Base-by-base conservation (phyloP, 441 rosid genomes). In the Metrosideros polymorpha region DNA sequence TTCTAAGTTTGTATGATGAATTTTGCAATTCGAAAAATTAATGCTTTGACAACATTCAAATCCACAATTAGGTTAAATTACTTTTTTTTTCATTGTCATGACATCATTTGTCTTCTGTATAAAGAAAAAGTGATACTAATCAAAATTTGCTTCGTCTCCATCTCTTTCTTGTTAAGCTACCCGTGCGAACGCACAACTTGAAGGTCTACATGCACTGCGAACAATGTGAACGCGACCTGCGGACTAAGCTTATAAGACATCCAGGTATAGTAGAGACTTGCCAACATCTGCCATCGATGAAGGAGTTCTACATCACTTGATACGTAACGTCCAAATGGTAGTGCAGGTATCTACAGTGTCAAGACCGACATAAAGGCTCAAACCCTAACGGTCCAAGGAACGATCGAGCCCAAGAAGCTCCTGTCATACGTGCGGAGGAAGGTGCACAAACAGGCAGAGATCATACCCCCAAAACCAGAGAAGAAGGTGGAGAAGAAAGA, bases 131-230 rank as follows among this genome's bases (percentile, higher is more conserved):
- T 18, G 56, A 85, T 29, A n/a, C 82, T 55, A 19, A 66, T 57
- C 22, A 12, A 49, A 19, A 39, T 63, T 18, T 83, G 75, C n/a
- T 43, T 32, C 14, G 59, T 19, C 42, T 29, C 50, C 14, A 51
- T 19, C 42, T 29, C 50, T 59, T 86, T 25, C 83, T 82, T 85
- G 82, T 47, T 45, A 89, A 94, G 96, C 85, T 88, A 85, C 90
- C 85, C 53, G 57, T 91, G 43, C 92, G 90, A 61, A 92, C 95
- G 27, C 93, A 91, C 63, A 13, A 92, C 22, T 47, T 94, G 63
- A 95, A 94, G 87, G 94, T 94, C 87, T 91, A 93, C 88, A 89
- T 96, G 91, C 98, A 96, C 85, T 96, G 99, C 59, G 89, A 89
- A 54, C 90, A 94, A 90, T 96, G 99, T 71, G 96, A 92, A 83